These are phyloP conservation scores for Mortierella claussenii DNA, from an alignment of 192 early-diverging fungal genomes.

Conservation along the genomic window DNA sequence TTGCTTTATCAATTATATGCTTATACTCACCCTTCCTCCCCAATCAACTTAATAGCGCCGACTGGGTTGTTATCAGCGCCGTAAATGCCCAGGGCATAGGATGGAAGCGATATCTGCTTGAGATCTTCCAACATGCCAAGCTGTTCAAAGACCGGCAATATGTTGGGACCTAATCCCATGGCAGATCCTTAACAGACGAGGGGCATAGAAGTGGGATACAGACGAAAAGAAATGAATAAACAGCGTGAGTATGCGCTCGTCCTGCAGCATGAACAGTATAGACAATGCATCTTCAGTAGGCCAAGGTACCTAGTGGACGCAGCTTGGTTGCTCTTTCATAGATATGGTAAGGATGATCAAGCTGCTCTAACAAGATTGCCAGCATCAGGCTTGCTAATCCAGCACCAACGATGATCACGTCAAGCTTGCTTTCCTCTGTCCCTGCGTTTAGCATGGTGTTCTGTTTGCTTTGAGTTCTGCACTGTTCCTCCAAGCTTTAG, in stretches of 20 bases:
- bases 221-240: background rate
- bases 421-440: background rate
- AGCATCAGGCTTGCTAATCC: slow-evolving; percentile 26
- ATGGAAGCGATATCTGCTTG: background rate
- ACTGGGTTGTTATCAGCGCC: background rate
- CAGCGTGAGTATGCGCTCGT: background rate
- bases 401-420: slow-evolving; percentile 33
- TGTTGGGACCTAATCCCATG: background rate
- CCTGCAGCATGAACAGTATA: background rate
- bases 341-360: slow-evolving; percentile 17
- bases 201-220: too few species aligned
- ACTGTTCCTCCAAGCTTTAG: too few species aligned
- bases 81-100: background rate
- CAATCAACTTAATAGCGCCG: too few species aligned
- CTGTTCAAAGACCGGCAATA: slow-evolving; percentile 9
- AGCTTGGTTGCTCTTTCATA: slow-evolving; percentile 7
- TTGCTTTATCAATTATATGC: too few species aligned
- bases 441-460: too few species aligned
- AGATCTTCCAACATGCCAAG: background rate
- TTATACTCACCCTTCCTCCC: too few species aligned
- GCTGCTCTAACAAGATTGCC: slow-evolving; percentile 12
- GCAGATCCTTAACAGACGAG: background rate
- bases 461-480: too few species aligned
- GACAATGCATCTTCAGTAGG: too few species aligned
- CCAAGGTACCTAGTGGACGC: background rate